phyloP scores from a whole-genome alignment of 2,329 filamentous ascomycete genomes.

The Teratosphaeriaceae sp. region DNA sequence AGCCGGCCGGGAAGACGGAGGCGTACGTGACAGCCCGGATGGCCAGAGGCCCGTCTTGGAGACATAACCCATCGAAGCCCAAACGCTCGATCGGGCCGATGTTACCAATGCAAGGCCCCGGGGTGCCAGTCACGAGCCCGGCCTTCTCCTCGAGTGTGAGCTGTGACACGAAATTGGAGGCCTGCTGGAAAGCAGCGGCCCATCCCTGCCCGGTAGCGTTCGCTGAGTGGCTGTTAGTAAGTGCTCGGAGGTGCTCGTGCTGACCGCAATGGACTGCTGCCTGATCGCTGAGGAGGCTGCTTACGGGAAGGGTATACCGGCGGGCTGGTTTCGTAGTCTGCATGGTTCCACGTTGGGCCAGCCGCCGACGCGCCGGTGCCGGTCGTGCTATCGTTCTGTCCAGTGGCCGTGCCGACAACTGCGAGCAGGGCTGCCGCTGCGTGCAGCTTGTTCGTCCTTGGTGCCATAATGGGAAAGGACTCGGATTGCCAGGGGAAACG shows the following conservation, averaged over 20 bases:
- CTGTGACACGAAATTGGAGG: constrained; percentile 26
- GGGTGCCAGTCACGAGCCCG: constrained; percentile 26
- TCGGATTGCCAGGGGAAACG: too few species aligned
- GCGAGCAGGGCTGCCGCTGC: constrained; percentile 4
- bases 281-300: too few species aligned
- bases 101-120: constrained; percentile 60
- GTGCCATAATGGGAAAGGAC: not conserved
- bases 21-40: too few species aligned
- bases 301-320: constrained; percentile 25
- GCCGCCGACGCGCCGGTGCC: constrained; percentile 5
- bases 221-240: constrained; percentile 11
- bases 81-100: constrained; percentile 64
- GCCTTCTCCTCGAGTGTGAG: constrained; percentile 31
- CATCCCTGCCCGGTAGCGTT: constrained; percentile 11
- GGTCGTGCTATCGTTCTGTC: constrained; percentile 8
- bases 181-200: constrained; percentile 21
- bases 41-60: constrained; percentile 38
- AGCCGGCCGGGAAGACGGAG: constrained; percentile 71
- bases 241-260: not conserved
- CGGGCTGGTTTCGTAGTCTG: constrained; percentile 20
- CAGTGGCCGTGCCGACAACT: constrained; percentile 1
- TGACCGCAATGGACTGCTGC: too few species aligned
- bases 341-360: constrained; percentile 16
- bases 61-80: constrained; percentile 55
- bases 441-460: constrained; percentile 1